Evolutionary conservation across 2,329 filamentous ascomycete species (phyloP), one percentile per base, ranked within the genome.

Genomic region (Pseudogymnoascus sp.): DNA sequence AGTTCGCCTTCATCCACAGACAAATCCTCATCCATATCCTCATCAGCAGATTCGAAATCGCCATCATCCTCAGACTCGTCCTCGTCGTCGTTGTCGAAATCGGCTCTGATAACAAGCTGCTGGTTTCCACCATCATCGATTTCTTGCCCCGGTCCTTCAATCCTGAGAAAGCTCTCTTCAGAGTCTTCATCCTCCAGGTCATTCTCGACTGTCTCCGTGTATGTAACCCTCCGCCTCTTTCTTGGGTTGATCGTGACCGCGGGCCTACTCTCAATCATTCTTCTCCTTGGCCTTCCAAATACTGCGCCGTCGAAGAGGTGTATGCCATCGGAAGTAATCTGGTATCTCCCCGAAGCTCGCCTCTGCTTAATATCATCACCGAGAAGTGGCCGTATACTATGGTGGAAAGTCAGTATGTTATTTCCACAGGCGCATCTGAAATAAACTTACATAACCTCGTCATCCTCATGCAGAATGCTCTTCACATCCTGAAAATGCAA

Each of bases 271-370:
- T 80, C 79, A 0, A 82, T 79, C 1, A 77, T 71, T 69, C 83
- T 83, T 7, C 93, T 77, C 71, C 86, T 86, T 0, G 88, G 87
- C 65, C 88, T 83, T 2, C 93, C 93, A 73, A 93, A 96, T 0
- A 91, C 84, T 19, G 96, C 80, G 3, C 93, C 93, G 72, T 97
- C 93, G 10, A 95, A 82, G 5, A 97, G 80, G 72, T 93, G 92
- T 68, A 82, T 88, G 3, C 93, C 93, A 73, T 91, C 89, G 1
- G 78, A 70, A 0, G 89, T 86, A 62, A 97, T 96, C 74, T 97
- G 93, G 67, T 89, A 80, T 59, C 93, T 85, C 26, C 93, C 93
- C 64, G 85, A 87, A 10, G 96, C 77, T 62, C 85, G 84, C 68
- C 92, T 83, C 59, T 86, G 83, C 70, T 86, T 85, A 7, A 95